A percentile compares a stretch with the other conserved stretches of the same genome.
Evolutionary conservation across 2,329 filamentous ascomycete species (phyloP).

Genomic region (Colletotrichum musicola): DNA sequence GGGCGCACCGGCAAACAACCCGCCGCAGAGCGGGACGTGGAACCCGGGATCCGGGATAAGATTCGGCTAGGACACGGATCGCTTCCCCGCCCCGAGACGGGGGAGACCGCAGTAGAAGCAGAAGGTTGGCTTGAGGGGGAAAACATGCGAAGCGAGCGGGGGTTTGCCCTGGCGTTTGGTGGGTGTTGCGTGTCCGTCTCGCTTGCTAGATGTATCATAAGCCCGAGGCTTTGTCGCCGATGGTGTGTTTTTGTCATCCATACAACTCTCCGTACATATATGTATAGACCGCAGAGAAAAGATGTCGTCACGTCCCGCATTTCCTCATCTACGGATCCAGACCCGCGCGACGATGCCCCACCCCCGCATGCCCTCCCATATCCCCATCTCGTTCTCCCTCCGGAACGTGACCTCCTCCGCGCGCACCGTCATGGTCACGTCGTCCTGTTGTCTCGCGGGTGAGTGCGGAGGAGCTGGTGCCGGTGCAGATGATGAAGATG

Average conservation of each 20-base stretch:
- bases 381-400: conserved; percentile 63
- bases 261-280: neutral
- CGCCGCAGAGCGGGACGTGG: conserved; percentile 62
- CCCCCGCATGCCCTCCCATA: conserved; percentile 64
- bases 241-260: neutral
- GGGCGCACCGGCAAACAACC: conserved; percentile 29
- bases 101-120: neutral
- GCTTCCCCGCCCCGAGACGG: conserved; percentile 24
- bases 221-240: neutral
- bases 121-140: neutral
- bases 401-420: conserved; percentile 65
- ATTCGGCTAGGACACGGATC: conserved; percentile 56
- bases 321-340: conserved; percentile 34
- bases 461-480: neutral
- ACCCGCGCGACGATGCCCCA: conserved; percentile 63
- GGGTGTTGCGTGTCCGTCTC: conserved; percentile 10
- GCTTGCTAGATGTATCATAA: conserved; percentile 25
- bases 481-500: conserved; percentile 31
- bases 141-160: neutral
- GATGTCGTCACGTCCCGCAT: neutral
- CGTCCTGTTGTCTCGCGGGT: conserved; percentile 28
- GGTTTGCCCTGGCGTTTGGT: conserved; percentile 23
- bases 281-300: neutral
- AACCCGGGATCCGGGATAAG: conserved; percentile 70
- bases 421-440: conserved; percentile 55